Conservation (phyloP, 2,329 filamentous ascomycete species). For the Gnomoniopsis sp. region DNA sequence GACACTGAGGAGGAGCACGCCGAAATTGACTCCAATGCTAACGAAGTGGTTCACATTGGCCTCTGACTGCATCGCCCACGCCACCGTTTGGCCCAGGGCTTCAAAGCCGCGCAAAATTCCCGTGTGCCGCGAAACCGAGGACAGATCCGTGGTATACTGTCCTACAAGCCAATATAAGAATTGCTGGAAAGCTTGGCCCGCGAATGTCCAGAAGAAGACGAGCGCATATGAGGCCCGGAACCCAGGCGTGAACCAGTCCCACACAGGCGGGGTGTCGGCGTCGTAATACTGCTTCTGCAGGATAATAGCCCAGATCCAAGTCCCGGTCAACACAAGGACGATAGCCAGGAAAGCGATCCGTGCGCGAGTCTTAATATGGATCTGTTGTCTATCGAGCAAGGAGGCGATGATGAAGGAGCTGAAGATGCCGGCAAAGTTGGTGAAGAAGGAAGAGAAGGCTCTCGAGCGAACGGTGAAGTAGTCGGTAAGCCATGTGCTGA, state of each 20-base stretch:
- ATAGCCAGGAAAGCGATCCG: conserved; percentile 25
- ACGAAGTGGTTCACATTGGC: conserved; percentile 30
- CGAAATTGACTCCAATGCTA: conserved; percentile 30
- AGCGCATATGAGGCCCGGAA: conserved; percentile 61
- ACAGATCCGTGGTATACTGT: conserved; percentile 29
- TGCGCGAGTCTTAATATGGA: conserved; percentile 27
- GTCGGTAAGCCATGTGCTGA: conserved; percentile 27
- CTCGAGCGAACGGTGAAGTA: conserved; percentile 32
- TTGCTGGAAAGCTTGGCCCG: conserved; percentile 30
- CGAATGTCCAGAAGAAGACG: conserved; percentile 64
- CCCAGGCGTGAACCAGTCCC: conserved; percentile 39
- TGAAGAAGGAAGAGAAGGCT: conserved; percentile 32
- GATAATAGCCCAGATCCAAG: conserved; percentile 30
- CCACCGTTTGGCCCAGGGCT: conserved; percentile 30
- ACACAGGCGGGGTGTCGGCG: conserved; percentile 23
- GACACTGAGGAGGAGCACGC: conserved; percentile 26
- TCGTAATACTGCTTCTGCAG: conserved; percentile 30
- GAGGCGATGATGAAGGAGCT: conserved; percentile 26
- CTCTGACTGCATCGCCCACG: conserved; percentile 31
- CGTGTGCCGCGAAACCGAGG: conserved; percentile 28
- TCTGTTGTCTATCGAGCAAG: conserved; percentile 28
- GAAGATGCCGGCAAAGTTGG: conserved; percentile 29
- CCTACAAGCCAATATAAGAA: conserved; percentile 31
- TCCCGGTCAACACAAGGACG: conserved; percentile 26
- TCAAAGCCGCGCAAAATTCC: conserved; percentile 29